Evolutionary conservation across 441 rosid genomes (phyloP).

Genomic region (Francoa sonchifolia): DNA sequence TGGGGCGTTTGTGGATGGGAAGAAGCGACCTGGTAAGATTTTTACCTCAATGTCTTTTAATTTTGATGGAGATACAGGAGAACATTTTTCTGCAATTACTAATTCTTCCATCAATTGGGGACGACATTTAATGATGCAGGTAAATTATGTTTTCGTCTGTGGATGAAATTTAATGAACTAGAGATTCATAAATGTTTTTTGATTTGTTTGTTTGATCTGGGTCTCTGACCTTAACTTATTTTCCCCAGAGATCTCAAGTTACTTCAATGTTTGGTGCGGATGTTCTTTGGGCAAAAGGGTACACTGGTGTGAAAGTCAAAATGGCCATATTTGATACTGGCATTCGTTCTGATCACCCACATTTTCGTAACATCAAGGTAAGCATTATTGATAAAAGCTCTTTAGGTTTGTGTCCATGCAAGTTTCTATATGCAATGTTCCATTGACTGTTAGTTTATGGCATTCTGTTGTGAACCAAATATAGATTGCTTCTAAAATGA

Average conservation of each 20-base stretch:
- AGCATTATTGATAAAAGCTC: no score
- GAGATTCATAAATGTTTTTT: no score
- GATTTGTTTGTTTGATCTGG: slow-evolving; percentile 6
- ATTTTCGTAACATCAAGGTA: slow-evolving; percentile 94
- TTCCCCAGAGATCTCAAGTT: slow-evolving; percentile 70
- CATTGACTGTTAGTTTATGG: no score
- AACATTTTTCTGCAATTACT: slow-evolving; percentile 25
- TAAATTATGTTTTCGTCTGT: slow-evolving; percentile 4
- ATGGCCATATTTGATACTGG: slow-evolving; percentile 99
- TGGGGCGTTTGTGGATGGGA: slow-evolving; percentile 44
- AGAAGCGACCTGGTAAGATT: slow-evolving; percentile 82
- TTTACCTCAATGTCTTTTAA: slow-evolving; percentile 78
- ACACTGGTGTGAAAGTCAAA: slow-evolving; percentile 79
- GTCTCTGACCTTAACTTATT: background rate
- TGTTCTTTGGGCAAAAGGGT: slow-evolving; percentile 80
- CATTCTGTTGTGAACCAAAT: background rate
- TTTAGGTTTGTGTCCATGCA: no score
- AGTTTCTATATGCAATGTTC: no score
- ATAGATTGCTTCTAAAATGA: no score
- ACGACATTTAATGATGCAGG: slow-evolving; percentile 75
- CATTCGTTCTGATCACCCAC: slow-evolving; percentile 86
- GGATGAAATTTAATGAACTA: background rate
- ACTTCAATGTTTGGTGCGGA: slow-evolving; percentile 97
- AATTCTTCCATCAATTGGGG: slow-evolving; percentile 63
- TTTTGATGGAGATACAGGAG: slow-evolving; percentile 21